These are phyloP conservation scores for Boeremia exigua DNA, from an alignment of 2,329 filamentous ascomycete genomes.

Conservation along the genomic window DNA sequence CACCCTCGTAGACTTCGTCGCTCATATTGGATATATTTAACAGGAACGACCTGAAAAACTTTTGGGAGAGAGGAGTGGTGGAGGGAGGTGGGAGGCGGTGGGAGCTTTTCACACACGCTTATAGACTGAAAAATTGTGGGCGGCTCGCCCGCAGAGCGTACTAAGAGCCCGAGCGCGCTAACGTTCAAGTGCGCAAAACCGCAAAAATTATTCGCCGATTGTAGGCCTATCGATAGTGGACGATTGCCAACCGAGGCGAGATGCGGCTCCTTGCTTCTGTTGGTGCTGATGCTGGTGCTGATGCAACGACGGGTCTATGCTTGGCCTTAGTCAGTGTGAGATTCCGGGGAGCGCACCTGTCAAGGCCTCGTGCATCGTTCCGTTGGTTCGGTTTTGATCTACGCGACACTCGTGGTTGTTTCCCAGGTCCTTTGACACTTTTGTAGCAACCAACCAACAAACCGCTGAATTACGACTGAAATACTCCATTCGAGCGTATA, in stretches of 20 bases:
- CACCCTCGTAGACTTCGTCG: conserved; percentile 99
- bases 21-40: conserved; percentile 71
- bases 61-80: conserved; percentile 38
- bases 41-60: conserved; percentile 39
- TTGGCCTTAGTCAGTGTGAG: background rate
- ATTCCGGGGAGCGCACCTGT: background rate
- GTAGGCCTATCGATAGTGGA: conserved; percentile 15
- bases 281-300: background rate
- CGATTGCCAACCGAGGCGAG: conserved; percentile 13
- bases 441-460: too few relatives aligned
- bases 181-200: conserved; percentile 5
- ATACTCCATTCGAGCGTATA: too few relatives aligned
- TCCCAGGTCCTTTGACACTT: too few relatives aligned
- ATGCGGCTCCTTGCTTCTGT: conserved; percentile 4
- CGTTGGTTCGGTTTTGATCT: too few relatives aligned
- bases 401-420: too few relatives aligned
- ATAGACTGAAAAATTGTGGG: conserved; percentile 21
- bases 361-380: background rate
- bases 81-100: conserved; percentile 37
- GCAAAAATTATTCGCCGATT: conserved; percentile 20
- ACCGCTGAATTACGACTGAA: too few relatives aligned
- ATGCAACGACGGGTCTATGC: background rate
- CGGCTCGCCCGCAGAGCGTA: conserved; percentile 24
- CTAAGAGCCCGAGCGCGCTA: conserved; percentile 4
- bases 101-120: conserved; percentile 30